Evolutionary conservation across 352 stramenopile genomes (phyloP).

Genomic region (Phytophthora cryptogea): DNA sequence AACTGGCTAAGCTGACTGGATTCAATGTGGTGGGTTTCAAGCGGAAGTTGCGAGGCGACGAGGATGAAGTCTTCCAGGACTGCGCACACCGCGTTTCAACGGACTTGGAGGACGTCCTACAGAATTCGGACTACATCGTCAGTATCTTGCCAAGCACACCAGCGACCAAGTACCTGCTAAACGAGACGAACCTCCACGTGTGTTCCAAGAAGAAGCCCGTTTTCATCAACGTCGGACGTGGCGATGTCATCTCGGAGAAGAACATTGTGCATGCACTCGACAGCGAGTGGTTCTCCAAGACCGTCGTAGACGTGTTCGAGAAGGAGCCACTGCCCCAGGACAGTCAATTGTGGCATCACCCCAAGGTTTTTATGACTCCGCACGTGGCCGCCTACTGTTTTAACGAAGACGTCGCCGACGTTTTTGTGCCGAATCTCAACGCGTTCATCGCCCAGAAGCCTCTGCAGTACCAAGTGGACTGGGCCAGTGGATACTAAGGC

Average conservation of each 20-base stretch:
- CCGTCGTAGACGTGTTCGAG: slow-evolving; percentile 56
- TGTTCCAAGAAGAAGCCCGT: slow-evolving; percentile 70
- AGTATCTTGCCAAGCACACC: slow-evolving; percentile 83
- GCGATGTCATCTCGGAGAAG: slow-evolving; percentile 72
- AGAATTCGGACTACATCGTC: slow-evolving; percentile 75
- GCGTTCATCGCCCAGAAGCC: slow-evolving; percentile 22
- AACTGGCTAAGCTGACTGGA: slow-evolving; percentile 47
- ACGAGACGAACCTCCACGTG: slow-evolving; percentile 40
- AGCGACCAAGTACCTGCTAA: slow-evolving; percentile 71
- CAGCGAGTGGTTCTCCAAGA: slow-evolving; percentile 54
- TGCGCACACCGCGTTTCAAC: slow-evolving; percentile 48
- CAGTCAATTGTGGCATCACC: slow-evolving; percentile 65
- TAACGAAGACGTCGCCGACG: slow-evolving; percentile 64
- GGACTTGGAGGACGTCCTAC: slow-evolving; percentile 50
- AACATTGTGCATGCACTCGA: slow-evolving; percentile 66
- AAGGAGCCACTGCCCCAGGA: slow-evolving; percentile 41
- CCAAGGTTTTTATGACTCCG: slow-evolving; percentile 68
- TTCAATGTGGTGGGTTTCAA: slow-evolving; percentile 79
- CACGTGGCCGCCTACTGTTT: slow-evolving; percentile 81
- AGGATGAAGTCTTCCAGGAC: slow-evolving; percentile 18
- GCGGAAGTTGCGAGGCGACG: slow-evolving; percentile 37
- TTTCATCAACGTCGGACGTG: slow-evolving; percentile 89
- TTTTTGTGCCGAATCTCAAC: slow-evolving; percentile 65
- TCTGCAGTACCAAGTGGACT: slow-evolving; percentile 33
- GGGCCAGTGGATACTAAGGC: slow-evolving; percentile 30